These are phyloP conservation scores for Dictyophora rubrovolvata DNA, from an alignment of 768 basidiomycete genomes.

Conservation along the genomic window DNA sequence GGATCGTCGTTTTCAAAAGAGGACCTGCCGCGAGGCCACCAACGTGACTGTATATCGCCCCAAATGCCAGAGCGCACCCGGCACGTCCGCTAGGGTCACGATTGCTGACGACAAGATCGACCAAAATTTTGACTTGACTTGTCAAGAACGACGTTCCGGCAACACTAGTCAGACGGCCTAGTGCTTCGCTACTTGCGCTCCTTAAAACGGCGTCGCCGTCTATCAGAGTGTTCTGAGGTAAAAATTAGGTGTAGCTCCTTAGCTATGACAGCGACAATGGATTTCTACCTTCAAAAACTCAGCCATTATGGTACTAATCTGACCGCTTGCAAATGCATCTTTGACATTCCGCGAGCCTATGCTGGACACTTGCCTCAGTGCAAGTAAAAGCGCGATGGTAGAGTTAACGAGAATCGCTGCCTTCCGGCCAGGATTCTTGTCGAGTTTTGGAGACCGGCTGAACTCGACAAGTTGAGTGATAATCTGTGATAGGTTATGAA, in stretches of 20 bases:
- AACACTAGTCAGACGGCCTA: conserved; percentile 78
- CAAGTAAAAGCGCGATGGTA: conserved; percentile 59
- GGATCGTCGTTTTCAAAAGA: conserved; percentile 88
- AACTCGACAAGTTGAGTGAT: conserved; percentile 53
- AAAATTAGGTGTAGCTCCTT: neutral
- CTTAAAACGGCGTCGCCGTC: conserved; percentile 74
- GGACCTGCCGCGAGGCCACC: conserved; percentile 94
- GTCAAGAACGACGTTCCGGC: conserved; percentile 80
- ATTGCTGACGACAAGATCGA: conserved; percentile 90
- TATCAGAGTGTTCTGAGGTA: conserved; percentile 37
- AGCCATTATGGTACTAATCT: conserved; percentile 51
- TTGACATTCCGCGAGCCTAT: conserved; percentile 46
- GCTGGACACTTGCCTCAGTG: conserved; percentile 46
- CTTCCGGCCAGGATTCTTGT: conserved; percentile 79
- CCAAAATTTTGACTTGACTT: conserved; percentile 77
- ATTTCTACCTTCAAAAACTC: conserved; percentile 67
- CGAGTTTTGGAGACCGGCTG: conserved; percentile 65
- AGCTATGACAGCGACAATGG: neutral
- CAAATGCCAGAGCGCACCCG: conserved; percentile 88
- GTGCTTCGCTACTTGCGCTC: conserved; percentile 72
- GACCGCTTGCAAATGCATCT: conserved; percentile 56
- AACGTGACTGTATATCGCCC: conserved; percentile 83
- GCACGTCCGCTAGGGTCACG: conserved; percentile 87
- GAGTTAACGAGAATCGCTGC: conserved; percentile 79
- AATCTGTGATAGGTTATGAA: conserved; percentile 41